phyloP scores from a whole-genome alignment of 1,284 basidiomycete species.

The Inonotus hispidus region DNA sequence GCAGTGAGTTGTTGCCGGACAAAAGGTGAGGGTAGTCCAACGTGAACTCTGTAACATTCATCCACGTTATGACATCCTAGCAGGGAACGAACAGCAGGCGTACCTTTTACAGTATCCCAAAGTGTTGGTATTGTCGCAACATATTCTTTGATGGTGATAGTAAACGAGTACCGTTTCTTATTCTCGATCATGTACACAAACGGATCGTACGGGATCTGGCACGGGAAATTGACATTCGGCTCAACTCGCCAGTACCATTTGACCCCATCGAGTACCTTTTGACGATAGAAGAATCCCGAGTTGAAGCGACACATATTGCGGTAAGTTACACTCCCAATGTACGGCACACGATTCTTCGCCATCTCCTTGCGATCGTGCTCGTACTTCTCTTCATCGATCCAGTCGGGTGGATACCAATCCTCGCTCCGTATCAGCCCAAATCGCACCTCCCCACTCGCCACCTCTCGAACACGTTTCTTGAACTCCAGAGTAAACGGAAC shows the following conservation, averaged over 20 bases:
- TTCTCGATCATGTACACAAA: slow-evolving; percentile 73
- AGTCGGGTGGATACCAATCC: slow-evolving; percentile 51
- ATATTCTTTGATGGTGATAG: slow-evolving; percentile 74
- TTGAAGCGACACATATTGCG: slow-evolving; percentile 47
- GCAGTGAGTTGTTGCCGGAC: slow-evolving; percentile 59
- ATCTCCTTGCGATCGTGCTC: slow-evolving; percentile 37
- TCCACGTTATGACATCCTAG: neutral
- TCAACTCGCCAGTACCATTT: slow-evolving; percentile 67
- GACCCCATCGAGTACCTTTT: slow-evolving; percentile 39
- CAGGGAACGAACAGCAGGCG: slow-evolving; percentile 8
- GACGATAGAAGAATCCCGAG: slow-evolving; percentile 49
- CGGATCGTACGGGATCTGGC: slow-evolving; percentile 68
- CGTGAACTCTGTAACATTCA: slow-evolving; percentile 51
- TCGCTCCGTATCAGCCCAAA: slow-evolving; percentile 54
- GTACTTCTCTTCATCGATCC: slow-evolving; percentile 58
- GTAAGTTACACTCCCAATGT: slow-evolving; percentile 19
- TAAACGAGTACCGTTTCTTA: slow-evolving; percentile 54
- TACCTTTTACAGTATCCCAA: slow-evolving; percentile 58
- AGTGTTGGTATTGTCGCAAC: slow-evolving; percentile 68
- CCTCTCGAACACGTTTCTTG: slow-evolving; percentile 25
- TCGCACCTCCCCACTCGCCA: slow-evolving; percentile 33
- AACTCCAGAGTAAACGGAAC: slow-evolving; percentile 42
- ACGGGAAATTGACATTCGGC: slow-evolving; percentile 70
- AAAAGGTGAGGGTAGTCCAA: slow-evolving; percentile 55
- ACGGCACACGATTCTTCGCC: slow-evolving; percentile 2